Evolutionary conservation across 306 rosid genomes (phyloP).

Genomic region (Rosa lucieae): DNA sequence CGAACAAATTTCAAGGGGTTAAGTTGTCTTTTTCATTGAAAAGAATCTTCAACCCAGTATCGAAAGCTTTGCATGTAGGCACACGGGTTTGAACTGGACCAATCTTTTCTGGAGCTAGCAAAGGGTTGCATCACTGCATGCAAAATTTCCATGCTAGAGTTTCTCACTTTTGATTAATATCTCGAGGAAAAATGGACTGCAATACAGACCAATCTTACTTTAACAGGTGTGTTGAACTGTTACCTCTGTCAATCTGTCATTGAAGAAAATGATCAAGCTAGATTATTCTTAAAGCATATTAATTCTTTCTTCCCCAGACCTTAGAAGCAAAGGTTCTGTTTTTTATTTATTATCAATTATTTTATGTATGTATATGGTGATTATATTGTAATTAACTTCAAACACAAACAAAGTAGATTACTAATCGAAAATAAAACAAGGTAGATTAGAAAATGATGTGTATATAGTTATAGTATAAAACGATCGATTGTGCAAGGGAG

Average conservation of each 20-base stretch:
- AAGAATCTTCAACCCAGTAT: neutral
- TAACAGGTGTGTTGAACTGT: neutral
- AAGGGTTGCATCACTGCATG: neutral
- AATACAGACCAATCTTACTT: neutral
- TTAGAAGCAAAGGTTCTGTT: neutral
- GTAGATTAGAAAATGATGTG: neutral
- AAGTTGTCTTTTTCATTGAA: neutral
- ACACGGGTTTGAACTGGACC: conserved; percentile 3
- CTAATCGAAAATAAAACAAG: too few relatives aligned
- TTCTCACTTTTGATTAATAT: neutral
- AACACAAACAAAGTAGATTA: neutral
- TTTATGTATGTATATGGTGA: too few relatives aligned
- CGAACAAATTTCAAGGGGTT: neutral
- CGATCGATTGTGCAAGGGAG: neutral
- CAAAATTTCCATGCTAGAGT: neutral
- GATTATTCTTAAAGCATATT: neutral
- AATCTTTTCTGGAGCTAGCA: neutral
- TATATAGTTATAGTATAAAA: neutral
- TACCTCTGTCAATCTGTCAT: neutral
- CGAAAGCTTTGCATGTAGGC: neutral
- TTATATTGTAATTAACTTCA: neutral
- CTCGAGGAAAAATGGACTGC: neutral
- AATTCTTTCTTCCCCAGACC: neutral
- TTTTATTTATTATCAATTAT: too few relatives aligned
- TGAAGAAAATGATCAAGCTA: neutral